phyloP scores from a whole-genome alignment of 2,329 filamentous ascomycete genomes.

The Aureobasidium lini region DNA sequence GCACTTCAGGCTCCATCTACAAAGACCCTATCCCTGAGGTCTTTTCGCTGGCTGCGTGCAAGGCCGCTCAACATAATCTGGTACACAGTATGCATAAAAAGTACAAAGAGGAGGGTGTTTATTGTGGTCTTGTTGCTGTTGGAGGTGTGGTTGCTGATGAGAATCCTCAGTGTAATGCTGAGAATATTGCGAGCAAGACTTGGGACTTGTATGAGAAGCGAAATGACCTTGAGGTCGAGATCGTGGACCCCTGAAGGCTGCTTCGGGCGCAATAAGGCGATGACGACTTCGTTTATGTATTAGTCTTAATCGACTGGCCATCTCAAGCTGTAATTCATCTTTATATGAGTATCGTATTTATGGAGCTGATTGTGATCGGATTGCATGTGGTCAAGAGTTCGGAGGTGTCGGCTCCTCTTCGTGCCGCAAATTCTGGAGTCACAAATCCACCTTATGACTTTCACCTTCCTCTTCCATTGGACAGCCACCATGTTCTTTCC shows the following conservation, averaged over 20 bases:
- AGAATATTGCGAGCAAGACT: constrained; percentile 38
- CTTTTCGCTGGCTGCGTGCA: constrained; percentile 44
- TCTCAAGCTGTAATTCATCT: too few relatives aligned
- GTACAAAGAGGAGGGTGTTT: constrained; percentile 35
- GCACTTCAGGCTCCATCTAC: constrained; percentile 34
- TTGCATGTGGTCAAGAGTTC: too few relatives aligned
- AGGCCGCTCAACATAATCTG: constrained; percentile 46
- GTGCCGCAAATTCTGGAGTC: too few relatives aligned
- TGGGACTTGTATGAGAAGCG: constrained; percentile 39
- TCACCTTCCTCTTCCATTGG: too few relatives aligned
- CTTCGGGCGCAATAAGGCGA: too few relatives aligned
- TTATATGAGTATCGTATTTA: too few relatives aligned
- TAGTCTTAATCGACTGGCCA: too few relatives aligned
- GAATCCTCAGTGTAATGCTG: constrained; percentile 29
- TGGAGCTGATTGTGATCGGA: too few relatives aligned
- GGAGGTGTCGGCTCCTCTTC: too few relatives aligned
- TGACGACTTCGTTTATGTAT: too few relatives aligned
- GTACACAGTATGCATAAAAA: constrained; percentile 37
- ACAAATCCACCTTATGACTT: too few relatives aligned
- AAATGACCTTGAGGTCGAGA: constrained; percentile 32
- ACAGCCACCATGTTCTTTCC: too few relatives aligned
- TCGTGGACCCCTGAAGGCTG: neutral
- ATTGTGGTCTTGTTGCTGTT: constrained; percentile 41
- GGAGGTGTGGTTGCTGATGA: constrained; percentile 27
- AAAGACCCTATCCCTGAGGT: constrained; percentile 40